Evolutionary conservation across 2,329 filamentous ascomycete genomes (phyloP).

Genomic region (Fusarium secorum): DNA sequence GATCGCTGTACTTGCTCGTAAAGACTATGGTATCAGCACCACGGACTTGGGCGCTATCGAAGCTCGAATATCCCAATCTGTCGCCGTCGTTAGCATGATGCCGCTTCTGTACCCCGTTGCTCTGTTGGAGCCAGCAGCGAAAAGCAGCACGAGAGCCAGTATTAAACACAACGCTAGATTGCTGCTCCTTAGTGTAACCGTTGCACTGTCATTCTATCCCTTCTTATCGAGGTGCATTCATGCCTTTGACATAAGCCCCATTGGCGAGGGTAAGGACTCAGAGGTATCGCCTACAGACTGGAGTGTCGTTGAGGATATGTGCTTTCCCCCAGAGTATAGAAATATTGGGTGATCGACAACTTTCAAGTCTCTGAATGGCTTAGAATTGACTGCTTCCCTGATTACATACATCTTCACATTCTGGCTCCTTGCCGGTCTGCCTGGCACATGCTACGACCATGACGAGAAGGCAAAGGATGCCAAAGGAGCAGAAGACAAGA

Average conservation of each 20-base stretch:
- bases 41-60: slow-evolving; percentile 36
- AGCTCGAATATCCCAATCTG: slow-evolving; percentile 28
- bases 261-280: slow-evolving; percentile 13
- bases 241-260: slow-evolving; percentile 16
- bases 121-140: slow-evolving; percentile 11
- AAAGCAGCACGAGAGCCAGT: neutral
- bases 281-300: slow-evolving; percentile 12
- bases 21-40: slow-evolving; percentile 38
- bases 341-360: neutral
- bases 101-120: slow-evolving; percentile 35
- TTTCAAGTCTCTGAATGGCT: neutral
- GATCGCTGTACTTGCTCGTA: slow-evolving; percentile 30
- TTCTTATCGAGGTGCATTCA: slow-evolving; percentile 40
- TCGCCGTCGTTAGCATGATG: slow-evolving; percentile 35
- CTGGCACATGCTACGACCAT: neutral
- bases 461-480: neutral
- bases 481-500: neutral
- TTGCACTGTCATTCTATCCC: slow-evolving; percentile 35
- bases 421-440: slow-evolving; percentile 25
- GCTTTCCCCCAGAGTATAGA: slow-evolving; percentile 2
- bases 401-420: slow-evolving; percentile 8
- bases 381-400: slow-evolving; percentile 18
- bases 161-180: slow-evolving; percentile 14
- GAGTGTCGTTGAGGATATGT: slow-evolving; percentile 13
- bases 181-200: slow-evolving; percentile 9